A percentile compares a stretch with the other conserved stretches of the same genome.
Evolutionary conservation across 2,329 filamentous ascomycete genomes (phyloP).

Genomic region (Alternaria sp.): DNA sequence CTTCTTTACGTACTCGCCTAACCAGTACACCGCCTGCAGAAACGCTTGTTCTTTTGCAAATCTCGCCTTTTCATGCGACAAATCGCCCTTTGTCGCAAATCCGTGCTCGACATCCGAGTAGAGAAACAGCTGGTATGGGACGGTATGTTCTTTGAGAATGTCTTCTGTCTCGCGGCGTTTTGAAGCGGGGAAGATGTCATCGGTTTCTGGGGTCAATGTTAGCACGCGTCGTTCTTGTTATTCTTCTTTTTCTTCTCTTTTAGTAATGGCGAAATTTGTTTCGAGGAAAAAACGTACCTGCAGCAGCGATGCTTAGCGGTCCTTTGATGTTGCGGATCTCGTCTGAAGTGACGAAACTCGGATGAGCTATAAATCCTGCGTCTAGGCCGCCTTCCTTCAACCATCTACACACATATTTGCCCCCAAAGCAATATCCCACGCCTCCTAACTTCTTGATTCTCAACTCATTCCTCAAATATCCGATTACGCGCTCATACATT

Average conservation of each 20-base stretch:
- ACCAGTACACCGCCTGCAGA: conserved; percentile 79
- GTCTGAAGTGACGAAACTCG: conserved; percentile 72
- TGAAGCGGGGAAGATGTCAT: conserved; percentile 66
- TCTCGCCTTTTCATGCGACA: conserved; percentile 64
- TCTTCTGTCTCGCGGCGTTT: conserved; percentile 67
- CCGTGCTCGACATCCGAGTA: conserved; percentile 78
- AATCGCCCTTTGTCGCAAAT: conserved; percentile 75
- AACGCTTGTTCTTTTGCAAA: conserved; percentile 86
- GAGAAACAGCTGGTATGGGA: conserved; percentile 79
- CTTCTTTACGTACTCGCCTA: conserved; percentile 68
- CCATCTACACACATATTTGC: conserved; percentile 70
- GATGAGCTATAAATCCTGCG: conserved; percentile 78
- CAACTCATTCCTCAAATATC: conserved; percentile 65
- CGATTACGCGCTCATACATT: conserved; percentile 63
- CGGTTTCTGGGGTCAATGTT: conserved; percentile 58
- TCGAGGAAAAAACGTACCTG: conserved; percentile 53
- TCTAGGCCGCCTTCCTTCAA: conserved; percentile 66
- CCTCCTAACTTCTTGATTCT: conserved; percentile 67
- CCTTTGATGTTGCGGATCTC: conserved; percentile 67
- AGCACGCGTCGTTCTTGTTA: too few species aligned
- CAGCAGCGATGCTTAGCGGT: conserved; percentile 70
- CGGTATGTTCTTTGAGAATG: conserved; percentile 62
- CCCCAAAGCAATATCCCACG: conserved; percentile 79
- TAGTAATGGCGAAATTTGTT: not conserved
- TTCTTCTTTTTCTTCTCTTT: not conserved